A percentile compares a stretch with the other conserved stretches of the same genome.
Conservation (phyloP, 73 alveolate genomes). For the Uronychia setigera region DNA sequence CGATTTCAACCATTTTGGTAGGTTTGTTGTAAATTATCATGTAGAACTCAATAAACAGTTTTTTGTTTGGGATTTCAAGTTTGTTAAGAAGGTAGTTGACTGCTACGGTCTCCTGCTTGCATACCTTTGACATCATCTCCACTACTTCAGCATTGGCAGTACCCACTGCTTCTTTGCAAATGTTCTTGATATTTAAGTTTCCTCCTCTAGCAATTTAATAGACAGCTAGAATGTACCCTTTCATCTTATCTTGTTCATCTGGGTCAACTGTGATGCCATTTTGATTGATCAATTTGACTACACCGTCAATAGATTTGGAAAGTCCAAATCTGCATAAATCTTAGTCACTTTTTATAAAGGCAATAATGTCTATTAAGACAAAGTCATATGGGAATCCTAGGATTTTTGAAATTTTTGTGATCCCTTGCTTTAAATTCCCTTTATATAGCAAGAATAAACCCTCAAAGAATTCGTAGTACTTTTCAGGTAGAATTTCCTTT, state of each 20-base stretch:
- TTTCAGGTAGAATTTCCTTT: neutral
- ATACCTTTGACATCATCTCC: neutral
- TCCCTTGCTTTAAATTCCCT: slow-evolving; percentile 3
- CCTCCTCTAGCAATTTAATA: neutral
- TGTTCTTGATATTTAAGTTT: neutral
- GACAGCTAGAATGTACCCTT: neutral
- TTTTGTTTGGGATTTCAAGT: neutral
- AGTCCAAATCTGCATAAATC: neutral
- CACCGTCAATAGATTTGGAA: neutral
- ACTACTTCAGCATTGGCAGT: neutral
- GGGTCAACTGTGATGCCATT: neutral
- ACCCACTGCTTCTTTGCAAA: neutral
- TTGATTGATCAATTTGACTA: neutral
- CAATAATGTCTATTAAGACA: neutral
- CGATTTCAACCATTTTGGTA: neutral
- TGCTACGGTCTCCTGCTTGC: neutral
- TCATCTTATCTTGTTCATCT: neutral
- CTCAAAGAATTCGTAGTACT: neutral
- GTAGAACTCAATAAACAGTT: neutral
- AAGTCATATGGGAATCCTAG: neutral
- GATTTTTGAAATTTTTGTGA: neutral
- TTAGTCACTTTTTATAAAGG: slow-evolving; percentile 2
- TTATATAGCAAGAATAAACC: neutral
- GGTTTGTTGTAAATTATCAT: neutral
- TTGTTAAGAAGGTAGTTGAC: neutral